These are phyloP conservation scores for Malus sylvestris DNA, from an alignment of 306 rosid genomes.

Conservation along the genomic window DNA sequence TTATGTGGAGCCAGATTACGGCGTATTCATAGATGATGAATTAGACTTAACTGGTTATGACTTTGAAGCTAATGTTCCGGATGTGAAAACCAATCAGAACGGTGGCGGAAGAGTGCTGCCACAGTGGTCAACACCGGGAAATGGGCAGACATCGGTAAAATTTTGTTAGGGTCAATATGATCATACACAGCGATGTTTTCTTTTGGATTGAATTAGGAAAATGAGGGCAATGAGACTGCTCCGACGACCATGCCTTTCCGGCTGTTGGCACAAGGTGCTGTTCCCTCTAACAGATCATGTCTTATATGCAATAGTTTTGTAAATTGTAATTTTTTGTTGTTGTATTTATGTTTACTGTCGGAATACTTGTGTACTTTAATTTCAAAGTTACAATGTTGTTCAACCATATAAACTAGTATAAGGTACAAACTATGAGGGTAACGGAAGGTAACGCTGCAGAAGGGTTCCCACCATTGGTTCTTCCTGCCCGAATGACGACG, in stretches of 20 bases:
- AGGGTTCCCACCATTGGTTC: too few species aligned
- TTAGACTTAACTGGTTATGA: conserved; percentile 36
- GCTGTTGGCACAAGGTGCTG: not conserved
- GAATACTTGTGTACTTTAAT: not conserved
- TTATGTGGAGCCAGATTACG: conserved; percentile 34
- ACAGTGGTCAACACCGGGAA: conserved; percentile 44
- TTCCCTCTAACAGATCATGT: not conserved
- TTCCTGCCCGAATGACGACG: not conserved
- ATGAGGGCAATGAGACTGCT: not conserved
- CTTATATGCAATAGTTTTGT: not conserved
- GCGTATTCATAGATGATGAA: conserved; percentile 47
- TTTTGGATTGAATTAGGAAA: not conserved
- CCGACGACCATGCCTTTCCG: not conserved
- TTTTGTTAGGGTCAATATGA: not conserved
- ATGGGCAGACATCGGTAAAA: not conserved
- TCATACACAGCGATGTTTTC: not conserved
- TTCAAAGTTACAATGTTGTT: too few species aligned
- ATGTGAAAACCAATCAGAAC: conserved; percentile 16
- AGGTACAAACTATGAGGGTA: too few species aligned
- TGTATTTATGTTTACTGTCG: not conserved
- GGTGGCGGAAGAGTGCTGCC: conserved; percentile 65
- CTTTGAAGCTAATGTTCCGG: conserved; percentile 33
- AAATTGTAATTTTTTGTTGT: not conserved
- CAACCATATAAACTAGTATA: too few species aligned
- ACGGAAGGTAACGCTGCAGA: too few species aligned